Conservation (phyloP, 148 eudicot genomes). For the Bassia scoparia region DNA sequence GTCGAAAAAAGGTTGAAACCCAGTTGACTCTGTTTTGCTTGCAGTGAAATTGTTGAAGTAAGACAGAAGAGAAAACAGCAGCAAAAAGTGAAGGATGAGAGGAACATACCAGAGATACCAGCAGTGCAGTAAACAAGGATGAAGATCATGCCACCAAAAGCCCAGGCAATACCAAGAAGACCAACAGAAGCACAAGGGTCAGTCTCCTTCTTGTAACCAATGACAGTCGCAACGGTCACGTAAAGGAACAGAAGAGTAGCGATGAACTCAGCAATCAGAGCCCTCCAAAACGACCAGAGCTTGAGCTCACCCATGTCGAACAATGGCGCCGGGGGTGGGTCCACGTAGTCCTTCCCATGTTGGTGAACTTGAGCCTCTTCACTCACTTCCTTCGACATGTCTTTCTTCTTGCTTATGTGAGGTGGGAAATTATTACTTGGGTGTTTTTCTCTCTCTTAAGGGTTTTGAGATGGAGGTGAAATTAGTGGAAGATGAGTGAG, state of each 20-base stretch:
- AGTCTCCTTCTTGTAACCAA: slow-evolving; percentile 72
- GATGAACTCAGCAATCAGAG: slow-evolving; percentile 82
- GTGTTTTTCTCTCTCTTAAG: background rate
- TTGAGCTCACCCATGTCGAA: slow-evolving; percentile 63
- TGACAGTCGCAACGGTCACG: slow-evolving; percentile 74
- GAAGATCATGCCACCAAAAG: slow-evolving; percentile 96
- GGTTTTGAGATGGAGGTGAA: background rate
- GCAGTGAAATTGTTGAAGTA: no score
- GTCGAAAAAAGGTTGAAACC: no score
- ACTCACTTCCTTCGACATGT: slow-evolving; percentile 68
- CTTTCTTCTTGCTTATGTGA: background rate
- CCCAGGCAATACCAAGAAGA: slow-evolving; percentile 84
- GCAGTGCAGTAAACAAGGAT: slow-evolving; percentile 95
- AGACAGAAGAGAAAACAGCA: no score
- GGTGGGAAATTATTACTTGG: background rate
- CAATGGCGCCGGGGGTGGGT: slow-evolving; percentile 89
- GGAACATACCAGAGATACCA: slow-evolving; percentile 70
- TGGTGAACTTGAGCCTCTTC: slow-evolving; percentile 49
- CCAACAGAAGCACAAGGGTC: slow-evolving; percentile 80
- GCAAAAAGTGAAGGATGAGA: background rate
- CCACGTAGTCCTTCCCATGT: slow-evolving; percentile 74
- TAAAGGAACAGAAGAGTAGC: slow-evolving; percentile 86
- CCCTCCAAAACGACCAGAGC: slow-evolving; percentile 88
- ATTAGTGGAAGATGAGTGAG: background rate
- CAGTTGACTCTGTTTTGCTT: no score